These are phyloP conservation scores for Avena sativa DNA, from an alignment of 176 grass and related monocot genomes.

Conservation along the genomic window DNA sequence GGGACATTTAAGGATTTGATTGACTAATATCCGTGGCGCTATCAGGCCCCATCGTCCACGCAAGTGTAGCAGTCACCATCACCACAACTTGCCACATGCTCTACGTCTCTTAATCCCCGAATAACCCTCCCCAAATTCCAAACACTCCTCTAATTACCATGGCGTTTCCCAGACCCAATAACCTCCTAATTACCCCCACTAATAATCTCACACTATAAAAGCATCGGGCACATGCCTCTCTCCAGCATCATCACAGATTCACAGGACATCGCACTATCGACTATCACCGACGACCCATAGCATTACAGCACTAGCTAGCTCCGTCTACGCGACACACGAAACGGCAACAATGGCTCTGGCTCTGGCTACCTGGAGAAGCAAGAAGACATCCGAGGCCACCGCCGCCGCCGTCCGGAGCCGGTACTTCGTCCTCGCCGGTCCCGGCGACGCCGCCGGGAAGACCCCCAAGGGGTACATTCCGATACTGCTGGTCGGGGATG, in stretches of 20 bases:
- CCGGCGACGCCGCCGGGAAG: background rate
- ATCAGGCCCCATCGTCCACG: background rate
- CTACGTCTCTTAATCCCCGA: background rate
- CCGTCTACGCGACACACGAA: background rate
- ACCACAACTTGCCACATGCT: background rate
- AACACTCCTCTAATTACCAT: background rate
- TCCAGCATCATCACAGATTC: background rate
- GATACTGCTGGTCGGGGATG: slow-evolving; percentile 38
- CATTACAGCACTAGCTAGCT: no score
- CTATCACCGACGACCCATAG: no score
- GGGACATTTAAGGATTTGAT: background rate
- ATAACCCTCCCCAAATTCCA: background rate
- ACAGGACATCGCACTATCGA: background rate
- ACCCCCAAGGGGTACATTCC: slow-evolving; percentile 54
- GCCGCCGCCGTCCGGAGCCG: background rate
- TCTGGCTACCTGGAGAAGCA: background rate
- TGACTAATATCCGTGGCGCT: background rate
- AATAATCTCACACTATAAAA: background rate
- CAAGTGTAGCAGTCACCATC: background rate
- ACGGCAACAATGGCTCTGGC: background rate
- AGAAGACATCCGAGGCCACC: background rate
- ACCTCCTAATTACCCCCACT: background rate
- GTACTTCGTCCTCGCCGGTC: background rate
- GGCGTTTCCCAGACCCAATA: background rate
- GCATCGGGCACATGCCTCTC: background rate